Base-by-base conservation (phyloP, 1,284 basidiomycete species). In the Schizopora paradoxa region DNA sequence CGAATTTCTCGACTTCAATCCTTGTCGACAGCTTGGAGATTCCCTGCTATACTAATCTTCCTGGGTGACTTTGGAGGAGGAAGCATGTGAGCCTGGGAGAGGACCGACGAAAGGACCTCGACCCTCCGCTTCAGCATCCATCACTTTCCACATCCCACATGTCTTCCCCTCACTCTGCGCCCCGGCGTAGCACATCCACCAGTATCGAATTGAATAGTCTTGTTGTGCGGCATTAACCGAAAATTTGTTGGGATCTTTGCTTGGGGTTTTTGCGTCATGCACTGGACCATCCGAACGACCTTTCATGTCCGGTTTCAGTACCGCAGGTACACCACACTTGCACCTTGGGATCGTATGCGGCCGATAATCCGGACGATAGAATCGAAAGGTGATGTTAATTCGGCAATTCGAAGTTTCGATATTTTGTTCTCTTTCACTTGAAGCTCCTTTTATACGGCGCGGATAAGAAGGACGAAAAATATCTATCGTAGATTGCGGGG, bases 301-400 rank as follows among this genome's bases (percentile, higher is more conserved):
- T 60, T 87, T 88, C 83, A 87, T 87, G 56, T 91, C 86, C 1
- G 86, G 74, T n/a, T 85, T 67, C 38, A 91, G 66, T 32, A 86
- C 76, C 44, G 79, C 83, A 2, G 90, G 89, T 10, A 89, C 69
- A 5, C 78, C 82, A 60, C 92, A 96, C 55, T 82, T 78, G 61
- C 92, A 96, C 27, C 70, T 69, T 3, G 86, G 84, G 1, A 75
- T 86, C 27, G 66, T 77, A 8, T 70, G 60, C 0, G 92, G 81
- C 22, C 74, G 72, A 60, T 89, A 96, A 65, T 96, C 92, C 31
- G 88, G 82, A 47, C 88, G 76, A 55, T 87, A 92, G 61, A 91
- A 91, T 32, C 90, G 74, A 61, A 93, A 93, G 0, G 91, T 94
- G 47, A 94, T 84, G 57, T 92, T 93, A 56, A 94, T 91, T 18